A percentile compares a stretch with the other conserved stretches of the same genome.
phyloP scores from a whole-genome alignment of 208 protist species.

The Wallacemonas rigidus region DNA sequence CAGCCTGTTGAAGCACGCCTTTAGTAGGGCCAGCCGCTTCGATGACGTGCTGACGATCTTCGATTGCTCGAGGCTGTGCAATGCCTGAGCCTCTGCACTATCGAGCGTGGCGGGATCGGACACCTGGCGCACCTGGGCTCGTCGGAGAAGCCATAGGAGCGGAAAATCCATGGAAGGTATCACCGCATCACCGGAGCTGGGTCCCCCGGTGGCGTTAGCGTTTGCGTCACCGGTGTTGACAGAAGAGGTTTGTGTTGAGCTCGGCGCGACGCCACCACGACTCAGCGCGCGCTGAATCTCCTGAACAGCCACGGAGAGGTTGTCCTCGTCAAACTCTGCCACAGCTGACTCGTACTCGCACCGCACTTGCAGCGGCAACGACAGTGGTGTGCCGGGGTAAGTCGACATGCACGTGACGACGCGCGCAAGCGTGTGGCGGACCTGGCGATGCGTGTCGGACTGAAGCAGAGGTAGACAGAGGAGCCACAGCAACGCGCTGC shows the following conservation, averaged over 20 bases:
- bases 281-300: slow-evolving; percentile 35
- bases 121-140: slow-evolving; percentile 33
- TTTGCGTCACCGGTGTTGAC: slow-evolving; percentile 3
- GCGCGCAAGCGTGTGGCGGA: slow-evolving; percentile 33
- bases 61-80: slow-evolving; percentile 61
- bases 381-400: background rate
- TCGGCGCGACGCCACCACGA: slow-evolving; percentile 5
- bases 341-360: slow-evolving; percentile 60
- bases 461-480: slow-evolving; percentile 58
- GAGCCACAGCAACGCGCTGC: slow-evolving; percentile 77
- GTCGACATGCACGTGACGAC: background rate
- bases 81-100: slow-evolving; percentile 39
- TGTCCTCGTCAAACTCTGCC: slow-evolving; percentile 75
- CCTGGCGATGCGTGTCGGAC: slow-evolving; percentile 33
- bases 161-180: slow-evolving; percentile 50
- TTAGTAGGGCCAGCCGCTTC: slow-evolving; percentile 47
- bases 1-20: slow-evolving; percentile 51
- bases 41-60: slow-evolving; percentile 29
- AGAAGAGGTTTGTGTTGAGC: background rate
- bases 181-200: background rate
- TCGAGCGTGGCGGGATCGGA: slow-evolving; percentile 28
- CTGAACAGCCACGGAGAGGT: slow-evolving; percentile 40
- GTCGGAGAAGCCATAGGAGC: slow-evolving; percentile 48
- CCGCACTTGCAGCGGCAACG: slow-evolving; percentile 39
- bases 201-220: slow-evolving; percentile 23